Percentiles rank a stretch among this genome's conserved stretches.
Evolutionary conservation across 2,329 filamentous ascomycete genomes (phyloP).

Genomic region (Blastomyces silverae): DNA sequence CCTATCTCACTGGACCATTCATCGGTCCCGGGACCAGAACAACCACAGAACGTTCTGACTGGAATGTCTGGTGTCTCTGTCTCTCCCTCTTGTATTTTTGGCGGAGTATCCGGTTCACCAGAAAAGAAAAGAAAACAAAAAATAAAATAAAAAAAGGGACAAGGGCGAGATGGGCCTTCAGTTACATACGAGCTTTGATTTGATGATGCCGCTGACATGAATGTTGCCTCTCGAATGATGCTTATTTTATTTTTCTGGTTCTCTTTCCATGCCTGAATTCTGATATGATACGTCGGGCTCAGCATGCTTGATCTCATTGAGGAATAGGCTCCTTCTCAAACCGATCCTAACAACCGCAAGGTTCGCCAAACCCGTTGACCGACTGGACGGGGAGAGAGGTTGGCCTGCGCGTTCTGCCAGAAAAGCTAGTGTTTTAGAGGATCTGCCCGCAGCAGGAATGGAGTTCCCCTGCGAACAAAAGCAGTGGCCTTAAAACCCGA

Average conservation of each 20-base stretch:
- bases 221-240: conserved; percentile 2
- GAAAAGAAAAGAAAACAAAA: not conserved
- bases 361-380: conserved; percentile 9
- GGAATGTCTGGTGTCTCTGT: not conserved
- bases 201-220: not conserved
- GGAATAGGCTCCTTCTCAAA: conserved; percentile 1
- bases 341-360: conserved; percentile 8
- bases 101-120: conserved; percentile 11
- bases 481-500: conserved; percentile 7
- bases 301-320: conserved; percentile 4
- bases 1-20: conserved; percentile 8
- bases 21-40: conserved; percentile 8
- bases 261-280: conserved; percentile 7
- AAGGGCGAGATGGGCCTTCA: not conserved
- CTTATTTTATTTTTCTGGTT: conserved; percentile 1
- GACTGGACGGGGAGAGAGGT: conserved; percentile 7
- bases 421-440: conserved; percentile 7
- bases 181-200: conserved; percentile 3
- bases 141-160: not conserved
- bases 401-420: not conserved
- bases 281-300: not conserved
- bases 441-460: conserved; percentile 11
- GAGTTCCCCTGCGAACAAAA: not conserved
- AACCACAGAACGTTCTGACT: conserved; percentile 11
- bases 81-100: conserved; percentile 3